A percentile compares a stretch with the other conserved stretches of the same genome.
Conservation (phyloP, 1,284 basidiomycete species). For the Rhodotorula sp. region DNA sequence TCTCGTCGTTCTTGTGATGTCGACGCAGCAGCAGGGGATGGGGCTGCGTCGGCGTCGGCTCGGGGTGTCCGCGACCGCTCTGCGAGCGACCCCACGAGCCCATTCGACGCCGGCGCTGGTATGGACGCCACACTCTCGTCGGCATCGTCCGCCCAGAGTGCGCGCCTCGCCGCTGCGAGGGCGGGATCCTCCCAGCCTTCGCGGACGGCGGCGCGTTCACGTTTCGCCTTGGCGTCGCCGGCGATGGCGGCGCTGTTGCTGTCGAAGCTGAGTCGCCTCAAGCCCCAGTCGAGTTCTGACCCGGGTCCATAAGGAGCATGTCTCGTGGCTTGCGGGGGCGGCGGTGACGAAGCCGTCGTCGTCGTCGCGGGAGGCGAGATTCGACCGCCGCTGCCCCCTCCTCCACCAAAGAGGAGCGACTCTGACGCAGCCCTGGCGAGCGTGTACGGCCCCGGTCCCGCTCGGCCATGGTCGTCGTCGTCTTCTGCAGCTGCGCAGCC, state of each 20-base stretch:
- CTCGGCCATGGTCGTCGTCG: background rate
- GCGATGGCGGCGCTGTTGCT: background rate
- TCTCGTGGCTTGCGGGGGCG: background rate
- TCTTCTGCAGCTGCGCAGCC: constrained; percentile 11
- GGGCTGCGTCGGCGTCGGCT: background rate
- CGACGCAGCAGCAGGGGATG: constrained; percentile 6
- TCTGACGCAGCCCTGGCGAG: background rate
- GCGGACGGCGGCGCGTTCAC: constrained; percentile 13
- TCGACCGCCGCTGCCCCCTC: too few relatives aligned
- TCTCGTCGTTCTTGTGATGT: background rate
- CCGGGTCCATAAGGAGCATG: background rate
- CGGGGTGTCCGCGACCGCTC: background rate
- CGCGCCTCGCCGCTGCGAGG: constrained; percentile 31
- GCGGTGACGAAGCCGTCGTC: background rate
- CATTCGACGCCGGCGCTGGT: background rate
- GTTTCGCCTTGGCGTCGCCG: constrained; percentile 13
- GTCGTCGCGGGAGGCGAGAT: background rate
- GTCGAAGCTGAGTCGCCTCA: constrained; percentile 6
- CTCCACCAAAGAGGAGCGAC: constrained; percentile 1
- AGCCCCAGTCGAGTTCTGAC: background rate
- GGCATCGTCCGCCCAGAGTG: constrained; percentile 33
- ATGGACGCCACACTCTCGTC: background rate
- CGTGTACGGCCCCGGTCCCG: background rate
- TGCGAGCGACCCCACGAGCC: background rate
- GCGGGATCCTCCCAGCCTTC: constrained; percentile 34